A percentile compares a stretch with the other conserved stretches of the same genome.
These are phyloP conservation scores for Centaurea solstitialis DNA, from an alignment of 129 eudicot species.

Conservation along the genomic window DNA sequence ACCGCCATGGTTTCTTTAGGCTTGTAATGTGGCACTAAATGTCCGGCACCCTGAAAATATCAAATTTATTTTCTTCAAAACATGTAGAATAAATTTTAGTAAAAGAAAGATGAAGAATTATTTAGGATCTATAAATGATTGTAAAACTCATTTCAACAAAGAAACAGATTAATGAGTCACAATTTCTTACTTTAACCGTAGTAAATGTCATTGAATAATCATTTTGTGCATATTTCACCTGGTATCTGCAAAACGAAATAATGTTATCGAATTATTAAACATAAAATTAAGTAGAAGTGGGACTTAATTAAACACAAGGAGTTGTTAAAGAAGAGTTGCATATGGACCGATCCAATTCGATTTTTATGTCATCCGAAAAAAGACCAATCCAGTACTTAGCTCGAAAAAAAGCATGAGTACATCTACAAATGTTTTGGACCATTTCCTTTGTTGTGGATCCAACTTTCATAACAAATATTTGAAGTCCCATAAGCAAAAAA, in stretches of 20 bases:
- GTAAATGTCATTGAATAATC: conserved; percentile 9
- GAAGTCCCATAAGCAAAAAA: neutral
- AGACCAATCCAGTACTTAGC: too few relatives aligned
- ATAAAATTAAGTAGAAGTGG: neutral
- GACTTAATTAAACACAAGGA: neutral
- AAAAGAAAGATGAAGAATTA: neutral
- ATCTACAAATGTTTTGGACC: too few relatives aligned
- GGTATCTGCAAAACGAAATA: conserved; percentile 3
- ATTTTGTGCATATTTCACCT: neutral
- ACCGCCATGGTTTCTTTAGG: conserved; percentile 2
- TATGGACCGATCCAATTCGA: neutral
- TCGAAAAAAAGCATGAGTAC: too few relatives aligned
- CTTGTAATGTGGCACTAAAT: neutral
- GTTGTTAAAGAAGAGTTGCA: neutral
- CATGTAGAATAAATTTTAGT: neutral
- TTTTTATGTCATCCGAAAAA: too few relatives aligned
- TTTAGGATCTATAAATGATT: neutral
- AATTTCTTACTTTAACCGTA: neutral
- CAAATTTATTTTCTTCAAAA: neutral
- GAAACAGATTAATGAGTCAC: neutral
- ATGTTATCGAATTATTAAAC: too few relatives aligned
- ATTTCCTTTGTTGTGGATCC: too few relatives aligned
- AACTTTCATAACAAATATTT: neutral
- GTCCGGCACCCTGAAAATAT: conserved; percentile 12
- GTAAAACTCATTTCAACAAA: neutral